These are phyloP conservation scores for Boletus coccyginus DNA, from an alignment of 768 basidiomycete genomes.

Conservation along the genomic window DNA sequence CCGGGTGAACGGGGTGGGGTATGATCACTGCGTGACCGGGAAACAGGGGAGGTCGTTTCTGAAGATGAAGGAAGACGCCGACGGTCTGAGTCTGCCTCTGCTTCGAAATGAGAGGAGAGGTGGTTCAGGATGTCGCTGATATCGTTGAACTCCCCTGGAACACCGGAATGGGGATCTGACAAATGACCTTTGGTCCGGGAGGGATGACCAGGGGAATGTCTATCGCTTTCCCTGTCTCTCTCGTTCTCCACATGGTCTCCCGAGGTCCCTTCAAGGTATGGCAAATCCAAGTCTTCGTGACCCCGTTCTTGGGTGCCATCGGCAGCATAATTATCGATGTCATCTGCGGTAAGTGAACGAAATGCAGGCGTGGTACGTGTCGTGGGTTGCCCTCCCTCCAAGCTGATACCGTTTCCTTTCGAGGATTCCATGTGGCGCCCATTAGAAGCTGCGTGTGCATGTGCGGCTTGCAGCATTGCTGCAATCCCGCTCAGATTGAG, in stretches of 20 bases:
- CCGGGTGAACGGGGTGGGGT: conserved; percentile 21
- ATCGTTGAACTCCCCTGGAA: conserved; percentile 62
- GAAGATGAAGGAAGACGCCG: conserved; percentile 39
- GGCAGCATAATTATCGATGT: conserved; percentile 20
- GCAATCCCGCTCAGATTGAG: conserved; percentile 64
- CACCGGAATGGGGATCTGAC: conserved; percentile 44
- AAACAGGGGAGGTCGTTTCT: conserved; percentile 29
- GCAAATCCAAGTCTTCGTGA: conserved; percentile 52
- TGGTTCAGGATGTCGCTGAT: conserved; percentile 77
- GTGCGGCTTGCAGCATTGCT: conserved; percentile 78
- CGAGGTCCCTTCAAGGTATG: conserved; percentile 44
- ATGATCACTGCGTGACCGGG: conserved; percentile 25
- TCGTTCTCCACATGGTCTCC: conserved; percentile 21
- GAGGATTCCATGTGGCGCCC: conserved; percentile 46
- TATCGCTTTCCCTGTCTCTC: conserved; percentile 43
- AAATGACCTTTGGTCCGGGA: conserved; percentile 32
- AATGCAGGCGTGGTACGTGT: conserved; percentile 77
- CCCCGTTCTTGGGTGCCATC: conserved; percentile 32
- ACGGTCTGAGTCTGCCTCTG: conserved; percentile 43
- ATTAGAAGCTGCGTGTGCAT: conserved; percentile 53
- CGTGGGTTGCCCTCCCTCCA: conserved; percentile 44
- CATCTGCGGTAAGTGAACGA: conserved; percentile 67
- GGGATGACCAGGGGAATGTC: conserved; percentile 27
- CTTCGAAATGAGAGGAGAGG: conserved; percentile 66
- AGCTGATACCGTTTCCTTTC: conserved; percentile 45